Evolutionary conservation across 148 eudicot species (phyloP), one percentile per base, ranked within the genome.

Genomic region (Drosera capensis): DNA sequence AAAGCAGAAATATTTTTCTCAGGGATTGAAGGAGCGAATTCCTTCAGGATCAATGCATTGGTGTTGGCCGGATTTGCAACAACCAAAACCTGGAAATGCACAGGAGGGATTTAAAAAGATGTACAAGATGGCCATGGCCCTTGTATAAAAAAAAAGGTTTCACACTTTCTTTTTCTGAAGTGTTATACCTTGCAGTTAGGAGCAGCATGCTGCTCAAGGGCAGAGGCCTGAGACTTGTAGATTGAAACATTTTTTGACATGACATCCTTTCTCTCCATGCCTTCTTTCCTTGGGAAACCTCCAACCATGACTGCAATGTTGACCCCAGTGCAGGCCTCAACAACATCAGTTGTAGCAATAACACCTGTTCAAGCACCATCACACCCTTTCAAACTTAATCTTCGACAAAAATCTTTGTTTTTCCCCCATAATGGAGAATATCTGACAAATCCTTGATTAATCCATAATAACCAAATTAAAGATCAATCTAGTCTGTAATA

Each of bases 61-160:
- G 97, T 90, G 72, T 90, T 90, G 67, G 97, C 97, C 22, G 97
- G 97, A 63, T 90, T 90, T 42, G 97, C 97, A 68, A 90, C 95
- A 54, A 90, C 97, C 92, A 90, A 63, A 52, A 90, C 97, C 97
- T 90, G 49, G 45, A 25, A 15, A 23, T 23, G 45, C 8, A 19
- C 9, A 48, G 26, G 9, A 46, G 46, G n/a, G 18, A 13, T 16
- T 14, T 16, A 26, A 38, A 42, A 43, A 41, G 0, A 23, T 18
- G 3, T n/a, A 23, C 3, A 1, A 23, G 14, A 23, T 20, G n/a
- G n/a, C n/a, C n/a, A n/a, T n/a, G n/a, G n/a, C n/a, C n/a, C n/a
- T n/a, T n/a, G n/a, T n/a, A n/a, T n/a, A n/a, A n/a, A n/a, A n/a
- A n/a, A n/a, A n/a, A n/a, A n/a, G n/a, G n/a, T n/a, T n/a, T n/a